Base-by-base conservation (phyloP, 768 basidiomycete species). In the Serendipita sp. region DNA sequence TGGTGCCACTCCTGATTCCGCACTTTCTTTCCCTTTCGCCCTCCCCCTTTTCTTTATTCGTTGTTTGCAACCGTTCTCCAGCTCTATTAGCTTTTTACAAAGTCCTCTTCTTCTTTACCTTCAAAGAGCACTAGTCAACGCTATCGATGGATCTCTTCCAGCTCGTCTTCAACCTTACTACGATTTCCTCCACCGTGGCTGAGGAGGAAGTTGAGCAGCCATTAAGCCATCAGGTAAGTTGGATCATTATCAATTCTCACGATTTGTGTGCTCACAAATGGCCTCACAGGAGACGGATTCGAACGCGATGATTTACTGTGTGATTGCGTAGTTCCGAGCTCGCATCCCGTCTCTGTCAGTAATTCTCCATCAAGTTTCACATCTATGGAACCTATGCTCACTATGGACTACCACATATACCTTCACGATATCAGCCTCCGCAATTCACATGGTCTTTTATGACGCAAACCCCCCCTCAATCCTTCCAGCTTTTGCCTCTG, bases 141-240 rank as follows among this genome's bases (percentile, higher is more conserved):
- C 36, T 34, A n/a, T n/a, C 29, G 29, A 60, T 60, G 55, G 55
- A 60, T 60, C 34, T 60, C 16, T 60, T 60, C 55, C 55, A 60
- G 27, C 36, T 60, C 33, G 16, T 60, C 55, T 60, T 60, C 36
- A 34, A 60, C 40, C 40, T 40, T 37, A 11, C 55, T 31, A 29
- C 33, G 16, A 34, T 37, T 34, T 36, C 55, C 55, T n/a, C 27
- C 55, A 60, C 27, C n/a, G 55, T 60, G 27, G 18, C 55, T 29
- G 55, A 60, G 36, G 55, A 60, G 27, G 55, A 60, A 34, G 34
- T 60, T 60, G 55, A 60, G 55, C 55, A 60, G 36, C 55, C 55
- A 34, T 5, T 34, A 10, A 60, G 36, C 36, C 55, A 33, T 34
- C 16, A 60, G 55, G 36, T 33, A 34, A 27, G 55, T 31, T 23